Conservation (phyloP, 2,329 filamentous ascomycete genomes). For the Ascocoryne sarcoides region DNA sequence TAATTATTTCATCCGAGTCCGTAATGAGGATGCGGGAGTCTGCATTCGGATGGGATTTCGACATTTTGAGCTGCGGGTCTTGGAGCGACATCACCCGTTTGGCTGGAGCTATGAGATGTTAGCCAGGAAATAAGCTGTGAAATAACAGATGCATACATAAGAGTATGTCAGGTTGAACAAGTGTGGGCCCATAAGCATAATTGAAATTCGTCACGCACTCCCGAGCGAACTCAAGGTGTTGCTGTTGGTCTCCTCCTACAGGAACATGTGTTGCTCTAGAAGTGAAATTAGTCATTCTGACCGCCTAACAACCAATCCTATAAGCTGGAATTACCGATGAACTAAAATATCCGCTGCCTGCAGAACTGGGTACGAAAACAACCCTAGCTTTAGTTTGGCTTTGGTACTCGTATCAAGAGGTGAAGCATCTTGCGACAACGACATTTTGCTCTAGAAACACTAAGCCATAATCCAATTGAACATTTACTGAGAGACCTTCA, state of each 20-base stretch:
- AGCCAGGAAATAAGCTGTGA: constrained; percentile 3
- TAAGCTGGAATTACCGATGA: constrained; percentile 47
- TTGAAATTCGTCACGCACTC: constrained; percentile 86
- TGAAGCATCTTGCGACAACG: constrained; percentile 49
- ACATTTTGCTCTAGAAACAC: constrained; percentile 46
- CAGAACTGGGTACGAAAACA: constrained; percentile 93
- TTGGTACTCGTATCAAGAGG: constrained; percentile 50
- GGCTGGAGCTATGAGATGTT: constrained; percentile 39
- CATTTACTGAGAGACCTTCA: constrained; percentile 6
- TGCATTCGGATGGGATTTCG: constrained; percentile 68
- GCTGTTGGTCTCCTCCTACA: constrained; percentile 89
- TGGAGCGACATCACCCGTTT: constrained; percentile 86
- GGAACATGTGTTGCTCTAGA: constrained; percentile 81
- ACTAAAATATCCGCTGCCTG: constrained; percentile 92
- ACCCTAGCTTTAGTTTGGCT: constrained; percentile 67
- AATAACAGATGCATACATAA: constrained; percentile 42
- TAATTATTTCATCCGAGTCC: constrained; percentile 56
- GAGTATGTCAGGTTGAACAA: constrained; percentile 61
- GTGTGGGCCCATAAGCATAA: constrained; percentile 53
- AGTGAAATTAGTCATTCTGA: constrained; percentile 3
- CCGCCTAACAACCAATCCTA: neutral
- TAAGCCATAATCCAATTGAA: neutral
- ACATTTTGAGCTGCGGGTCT: constrained; percentile 79
- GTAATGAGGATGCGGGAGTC: constrained; percentile 78
- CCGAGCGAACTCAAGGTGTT: constrained; percentile 89